Evolutionary conservation across 768 basidiomycete species (phyloP).

Genomic region (Mycena crocata): DNA sequence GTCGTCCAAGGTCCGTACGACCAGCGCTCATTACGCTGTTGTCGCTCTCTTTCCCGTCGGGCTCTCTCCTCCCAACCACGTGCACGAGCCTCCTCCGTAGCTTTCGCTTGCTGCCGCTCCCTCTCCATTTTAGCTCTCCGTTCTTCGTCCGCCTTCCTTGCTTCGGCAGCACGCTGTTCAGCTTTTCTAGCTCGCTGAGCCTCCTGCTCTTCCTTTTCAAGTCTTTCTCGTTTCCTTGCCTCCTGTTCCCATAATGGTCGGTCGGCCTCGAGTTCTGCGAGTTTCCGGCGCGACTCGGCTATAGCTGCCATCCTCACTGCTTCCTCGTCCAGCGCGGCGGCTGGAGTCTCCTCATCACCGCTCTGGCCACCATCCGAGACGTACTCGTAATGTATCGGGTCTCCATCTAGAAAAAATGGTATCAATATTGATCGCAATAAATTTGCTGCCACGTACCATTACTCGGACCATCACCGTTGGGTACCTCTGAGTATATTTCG

Average conservation of each 20-base stretch:
- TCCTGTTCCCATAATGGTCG: constrained; percentile 70
- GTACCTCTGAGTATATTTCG: constrained; percentile 53
- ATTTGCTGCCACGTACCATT: constrained; percentile 25
- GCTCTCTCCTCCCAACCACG: constrained; percentile 47
- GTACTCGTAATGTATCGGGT: constrained; percentile 12
- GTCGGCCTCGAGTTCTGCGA: constrained; percentile 75
- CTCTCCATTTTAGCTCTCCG: constrained; percentile 37
- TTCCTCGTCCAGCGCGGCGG: constrained; percentile 49
- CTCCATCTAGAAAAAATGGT: constrained; percentile 12
- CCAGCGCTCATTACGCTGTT: constrained; percentile 67
- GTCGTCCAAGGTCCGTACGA: constrained; percentile 71
- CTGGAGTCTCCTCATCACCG: constrained; percentile 20
- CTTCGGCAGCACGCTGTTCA: constrained; percentile 46
- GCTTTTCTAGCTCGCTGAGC: constrained; percentile 50
- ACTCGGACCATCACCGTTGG: constrained; percentile 31
- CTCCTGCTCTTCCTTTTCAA: constrained; percentile 58
- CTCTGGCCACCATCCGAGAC: constrained; percentile 33
- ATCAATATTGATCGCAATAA: not conserved
- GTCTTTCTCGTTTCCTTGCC: constrained; percentile 57
- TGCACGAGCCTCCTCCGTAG: constrained; percentile 42
- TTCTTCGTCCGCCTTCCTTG: constrained; percentile 40
- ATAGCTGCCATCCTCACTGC: constrained; percentile 56
- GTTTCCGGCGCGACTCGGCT: constrained; percentile 73
- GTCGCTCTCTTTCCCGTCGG: constrained; percentile 53
- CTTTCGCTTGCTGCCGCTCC: constrained; percentile 38